Conservation (phyloP, 208 protist species). For the Leishmania mexicana region DNA sequence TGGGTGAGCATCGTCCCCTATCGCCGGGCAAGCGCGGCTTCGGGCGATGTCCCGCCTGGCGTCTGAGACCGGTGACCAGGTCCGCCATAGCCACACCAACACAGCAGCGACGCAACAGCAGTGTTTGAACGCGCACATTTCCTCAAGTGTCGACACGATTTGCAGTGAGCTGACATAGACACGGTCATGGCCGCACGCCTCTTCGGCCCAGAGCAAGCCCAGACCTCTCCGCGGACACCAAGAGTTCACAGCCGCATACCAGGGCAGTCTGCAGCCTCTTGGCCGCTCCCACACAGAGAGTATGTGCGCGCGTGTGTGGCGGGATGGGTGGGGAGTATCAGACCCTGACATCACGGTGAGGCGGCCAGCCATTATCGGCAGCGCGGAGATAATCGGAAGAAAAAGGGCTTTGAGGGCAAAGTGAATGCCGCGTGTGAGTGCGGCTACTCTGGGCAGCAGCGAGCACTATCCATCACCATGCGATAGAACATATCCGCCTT, state of each 20-base stretch:
- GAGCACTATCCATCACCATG: constrained; percentile 53
- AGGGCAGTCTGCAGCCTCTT: background rate
- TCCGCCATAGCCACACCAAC: background rate
- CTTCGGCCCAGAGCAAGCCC: background rate
- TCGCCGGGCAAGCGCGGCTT: background rate
- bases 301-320: too few relatives aligned
- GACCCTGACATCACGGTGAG: too few relatives aligned
- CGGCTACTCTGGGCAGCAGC: constrained; percentile 35
- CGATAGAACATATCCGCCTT: constrained; percentile 70
- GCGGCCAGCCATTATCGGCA: background rate
- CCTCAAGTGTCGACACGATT: background rate
- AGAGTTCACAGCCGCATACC: background rate
- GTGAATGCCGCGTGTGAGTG: background rate
- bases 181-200: background rate
- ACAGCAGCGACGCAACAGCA: background rate
- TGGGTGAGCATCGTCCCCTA: background rate
- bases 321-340: too few relatives aligned
- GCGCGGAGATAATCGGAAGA: background rate
- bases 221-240: background rate
- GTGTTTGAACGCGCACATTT: background rate
- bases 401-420: background rate
- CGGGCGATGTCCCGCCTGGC: background rate
- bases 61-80: background rate
- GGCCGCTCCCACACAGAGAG: too few relatives aligned
- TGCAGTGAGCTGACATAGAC: background rate